Evolutionary conservation across 2,329 filamentous ascomycete species (phyloP), one percentile per base, ranked within the genome.

Genomic region (Cytospora paraplurivora): DNA sequence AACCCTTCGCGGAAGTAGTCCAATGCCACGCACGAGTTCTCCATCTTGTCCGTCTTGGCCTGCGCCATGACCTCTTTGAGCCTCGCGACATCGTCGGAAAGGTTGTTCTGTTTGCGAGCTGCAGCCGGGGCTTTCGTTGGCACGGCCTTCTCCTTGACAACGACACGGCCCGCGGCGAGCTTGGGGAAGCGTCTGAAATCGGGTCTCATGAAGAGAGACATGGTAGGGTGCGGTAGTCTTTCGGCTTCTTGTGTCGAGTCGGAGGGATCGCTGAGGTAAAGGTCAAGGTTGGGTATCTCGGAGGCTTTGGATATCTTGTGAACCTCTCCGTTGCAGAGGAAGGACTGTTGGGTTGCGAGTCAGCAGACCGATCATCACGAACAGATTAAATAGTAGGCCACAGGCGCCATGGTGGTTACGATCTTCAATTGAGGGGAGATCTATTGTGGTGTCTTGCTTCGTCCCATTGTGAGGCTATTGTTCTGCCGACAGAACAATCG

Each of bases 191-290:
- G 58, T 10, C 47, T 38, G 67, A 70, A 66, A 70, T 76, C 54
- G 69, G 65, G 77, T 62, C 78, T 79, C 63, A 76, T 75, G 70
- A 84, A 80, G 32, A 87, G 74, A 7, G 80, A 81, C 70, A 81
- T 81, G 27, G 82, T 79, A n/a, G 76, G 75, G 27, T 81, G 75
- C 33, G 82, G 78, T 32, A 86, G 72, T 68, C 78, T 79, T 66
- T 79, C 78, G 34, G 81, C 81, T 67, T 76, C 76, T 68, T 75
- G 75, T 19, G 77, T 75, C 4, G 79, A 76, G 61, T 81, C 77
- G 68, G 79, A 78, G n/a, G 81, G 78, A 66, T 81, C 78, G 53
- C 83, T 82, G 49, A 82, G 77, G 72, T 82, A 88, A 33, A 88
- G 75, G 62, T 88, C 85, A 74, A 82, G 82, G 35, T 81, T 76